These are phyloP conservation scores for Favolaschia claudopus DNA, from an alignment of 768 basidiomycete genomes.

Conservation along the genomic window DNA sequence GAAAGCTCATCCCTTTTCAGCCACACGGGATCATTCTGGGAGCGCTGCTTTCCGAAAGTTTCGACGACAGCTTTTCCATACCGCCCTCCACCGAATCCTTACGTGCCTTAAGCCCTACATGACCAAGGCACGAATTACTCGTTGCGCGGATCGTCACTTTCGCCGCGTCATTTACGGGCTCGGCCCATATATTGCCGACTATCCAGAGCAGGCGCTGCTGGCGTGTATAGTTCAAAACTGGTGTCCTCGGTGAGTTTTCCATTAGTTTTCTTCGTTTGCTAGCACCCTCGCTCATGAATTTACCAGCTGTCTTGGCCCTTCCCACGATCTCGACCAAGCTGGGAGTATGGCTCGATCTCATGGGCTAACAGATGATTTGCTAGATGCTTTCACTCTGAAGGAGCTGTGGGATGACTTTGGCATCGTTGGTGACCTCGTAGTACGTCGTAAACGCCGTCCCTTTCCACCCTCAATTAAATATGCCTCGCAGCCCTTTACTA, in stretches of 20 bases:
- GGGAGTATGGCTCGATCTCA: slow-evolving; percentile 3
- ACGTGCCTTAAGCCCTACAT: slow-evolving; percentile 15
- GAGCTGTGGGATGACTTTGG: slow-evolving; percentile 34
- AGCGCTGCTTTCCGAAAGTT: slow-evolving; percentile 25
- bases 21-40: slow-evolving; percentile 10
- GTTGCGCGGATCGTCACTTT: slow-evolving; percentile 26
- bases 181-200: slow-evolving; percentile 31
- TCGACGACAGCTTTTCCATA: slow-evolving; percentile 29
- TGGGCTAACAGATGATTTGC: slow-evolving; percentile 23
- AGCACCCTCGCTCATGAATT: too few species aligned
- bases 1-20: not conserved
- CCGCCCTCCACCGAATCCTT: slow-evolving; percentile 24
- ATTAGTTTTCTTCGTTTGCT: not conserved
- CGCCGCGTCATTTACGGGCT: slow-evolving; percentile 26
- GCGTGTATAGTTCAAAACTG: slow-evolving; percentile 23
- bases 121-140: slow-evolving; percentile 15
- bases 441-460: slow-evolving; percentile 12
- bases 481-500: slow-evolving; percentile 22
- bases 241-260: slow-evolving; percentile 24
- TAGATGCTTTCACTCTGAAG: slow-evolving; percentile 3
- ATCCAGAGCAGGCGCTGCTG: slow-evolving; percentile 29
- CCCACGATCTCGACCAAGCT: not conserved
- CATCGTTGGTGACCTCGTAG: slow-evolving; percentile 27
- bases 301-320: not conserved
- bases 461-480: not conserved